A percentile compares a stretch with the other conserved stretches of the same genome.
Evolutionary conservation across 768 basidiomycete species (phyloP).

Genomic region (Leucosporidium creatinivorum): DNA sequence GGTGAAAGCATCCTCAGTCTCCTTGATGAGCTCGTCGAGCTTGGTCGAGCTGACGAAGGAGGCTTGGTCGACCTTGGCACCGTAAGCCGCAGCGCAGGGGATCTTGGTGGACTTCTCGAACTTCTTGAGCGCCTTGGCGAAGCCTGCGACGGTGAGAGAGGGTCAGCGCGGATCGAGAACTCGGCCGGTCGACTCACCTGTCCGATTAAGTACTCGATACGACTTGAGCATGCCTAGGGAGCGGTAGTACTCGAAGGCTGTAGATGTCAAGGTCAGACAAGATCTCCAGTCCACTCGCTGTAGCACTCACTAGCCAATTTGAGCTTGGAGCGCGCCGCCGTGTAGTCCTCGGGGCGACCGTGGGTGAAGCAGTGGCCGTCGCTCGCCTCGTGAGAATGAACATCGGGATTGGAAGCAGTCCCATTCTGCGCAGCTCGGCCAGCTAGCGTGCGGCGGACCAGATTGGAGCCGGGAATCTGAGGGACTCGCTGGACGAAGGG

Average conservation of each 20-base stretch:
- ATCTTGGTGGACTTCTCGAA: conserved; percentile 41
- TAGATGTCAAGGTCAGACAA: neutral
- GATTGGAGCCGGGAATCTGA: conserved; percentile 13
- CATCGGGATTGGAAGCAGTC: neutral
- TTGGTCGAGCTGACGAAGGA: conserved; percentile 58
- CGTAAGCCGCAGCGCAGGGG: conserved; percentile 62
- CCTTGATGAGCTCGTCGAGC: conserved; percentile 60
- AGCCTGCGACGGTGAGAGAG: neutral
- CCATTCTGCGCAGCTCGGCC: neutral
- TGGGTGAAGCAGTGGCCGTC: neutral
- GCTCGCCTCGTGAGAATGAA: neutral
- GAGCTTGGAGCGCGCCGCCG: conserved; percentile 72
- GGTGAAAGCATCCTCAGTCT: conserved; percentile 72
- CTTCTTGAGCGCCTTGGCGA: conserved; percentile 29
- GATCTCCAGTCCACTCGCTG: conserved; percentile 46
- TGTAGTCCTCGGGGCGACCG: conserved; percentile 68
- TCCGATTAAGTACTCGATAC: conserved; percentile 82
- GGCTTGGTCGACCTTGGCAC: conserved; percentile 65
- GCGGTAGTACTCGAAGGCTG: conserved; percentile 55
- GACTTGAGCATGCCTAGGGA: conserved; percentile 77
- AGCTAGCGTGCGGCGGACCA: conserved; percentile 25
- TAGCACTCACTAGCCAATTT: conserved; percentile 54
- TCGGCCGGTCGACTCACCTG: conserved; percentile 38
- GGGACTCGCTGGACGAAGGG: conserved; percentile 13
- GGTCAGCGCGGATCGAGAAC: neutral